Evolutionary conservation across 306 rosid species (phyloP), one percentile per base, ranked within the genome.

Genomic region (Gastrolobium villosum): DNA sequence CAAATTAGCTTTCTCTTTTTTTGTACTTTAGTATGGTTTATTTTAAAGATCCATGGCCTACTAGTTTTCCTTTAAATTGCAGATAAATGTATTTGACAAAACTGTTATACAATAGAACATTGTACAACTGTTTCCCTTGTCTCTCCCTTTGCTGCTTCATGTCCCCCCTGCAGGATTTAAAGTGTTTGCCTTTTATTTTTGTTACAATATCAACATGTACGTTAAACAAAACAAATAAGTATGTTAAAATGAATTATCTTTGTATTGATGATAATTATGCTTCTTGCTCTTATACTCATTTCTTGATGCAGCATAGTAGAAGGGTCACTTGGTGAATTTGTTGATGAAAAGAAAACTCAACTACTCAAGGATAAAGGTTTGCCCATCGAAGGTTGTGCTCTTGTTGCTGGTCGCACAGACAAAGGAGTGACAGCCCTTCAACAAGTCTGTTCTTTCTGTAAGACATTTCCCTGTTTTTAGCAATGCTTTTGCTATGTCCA

Each of bases 341-440:
- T 92, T 54, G 99, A 95, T 83, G 99, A 93, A 72, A 85, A 40
- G 74, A 95, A 95, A 91, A 86, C 86, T 30, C 88, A 84, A 56
- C 78, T 75, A 79, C 88, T 94, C 62, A 78, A 79, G 77, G 90
- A 84, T 71, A 95, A 87, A 86, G 87, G 96, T 66, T 82, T 91
- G 61, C 97, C 96, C 3, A 14, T 93, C 62, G 93, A 92, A 87
- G 97, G 91, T 2, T 86, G 92, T 79, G 87, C 87, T 77, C 3
- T 46, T 65, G 99, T 95, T 77, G 99, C 99, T 28, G 99, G 99
- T 49, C 97, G 99, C 56, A 95, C 99, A 61, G 99, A 95, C 90
- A 95, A 95, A 80, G 99, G 98, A 50, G 99, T 95, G 43, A 91
- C 99, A 52, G 99, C 89, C 73, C 85, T 95, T 78, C 88, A 81